Conservation (phyloP, 139 green algal genomes). For the Chlorella sp. region DNA sequence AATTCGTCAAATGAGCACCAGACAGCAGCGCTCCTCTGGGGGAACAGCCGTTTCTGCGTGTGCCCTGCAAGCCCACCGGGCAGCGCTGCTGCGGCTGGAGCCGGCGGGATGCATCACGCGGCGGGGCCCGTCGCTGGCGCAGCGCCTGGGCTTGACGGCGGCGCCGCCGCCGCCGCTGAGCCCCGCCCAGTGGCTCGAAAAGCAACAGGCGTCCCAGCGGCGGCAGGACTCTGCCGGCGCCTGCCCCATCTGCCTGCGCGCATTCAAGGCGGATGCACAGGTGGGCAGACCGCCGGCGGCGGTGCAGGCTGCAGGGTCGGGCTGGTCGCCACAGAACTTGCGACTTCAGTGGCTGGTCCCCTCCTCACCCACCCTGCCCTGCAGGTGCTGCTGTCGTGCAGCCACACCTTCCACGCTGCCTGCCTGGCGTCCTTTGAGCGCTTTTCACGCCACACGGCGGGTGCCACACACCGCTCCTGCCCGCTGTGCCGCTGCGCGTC, state of each 20-base stretch:
- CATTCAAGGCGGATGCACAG: conserved; percentile 51
- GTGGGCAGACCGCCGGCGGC: no score
- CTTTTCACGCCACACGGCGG: conserved; percentile 34
- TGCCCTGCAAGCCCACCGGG: conserved; percentile 4
- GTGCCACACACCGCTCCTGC: conserved; percentile 45
- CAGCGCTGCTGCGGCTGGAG: neutral
- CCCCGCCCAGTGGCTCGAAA: conserved; percentile 51
- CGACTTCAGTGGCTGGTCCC: no score
- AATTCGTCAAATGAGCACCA: neutral
- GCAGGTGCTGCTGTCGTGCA: conserved; percentile 40
- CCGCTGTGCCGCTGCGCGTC: conserved; percentile 67
- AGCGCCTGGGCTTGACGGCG: conserved; percentile 59
- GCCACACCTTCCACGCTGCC: conserved; percentile 59
- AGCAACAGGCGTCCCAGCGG: neutral
- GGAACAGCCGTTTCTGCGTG: neutral
- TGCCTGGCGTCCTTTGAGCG: conserved; percentile 72
- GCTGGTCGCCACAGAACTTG: no score
- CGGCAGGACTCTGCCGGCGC: conserved; percentile 44
- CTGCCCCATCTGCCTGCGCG: conserved; percentile 69
- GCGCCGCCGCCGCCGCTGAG: conserved; percentile 51
- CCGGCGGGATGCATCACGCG: neutral
- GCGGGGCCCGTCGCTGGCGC: conserved; percentile 52
- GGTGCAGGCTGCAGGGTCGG: no score
- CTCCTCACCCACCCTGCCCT: conserved; percentile 9
- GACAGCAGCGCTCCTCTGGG: neutral